Evolutionary conservation across 176 grass and related monocot species (phyloP).

Genomic region (Rhynchospora breviuscula): DNA sequence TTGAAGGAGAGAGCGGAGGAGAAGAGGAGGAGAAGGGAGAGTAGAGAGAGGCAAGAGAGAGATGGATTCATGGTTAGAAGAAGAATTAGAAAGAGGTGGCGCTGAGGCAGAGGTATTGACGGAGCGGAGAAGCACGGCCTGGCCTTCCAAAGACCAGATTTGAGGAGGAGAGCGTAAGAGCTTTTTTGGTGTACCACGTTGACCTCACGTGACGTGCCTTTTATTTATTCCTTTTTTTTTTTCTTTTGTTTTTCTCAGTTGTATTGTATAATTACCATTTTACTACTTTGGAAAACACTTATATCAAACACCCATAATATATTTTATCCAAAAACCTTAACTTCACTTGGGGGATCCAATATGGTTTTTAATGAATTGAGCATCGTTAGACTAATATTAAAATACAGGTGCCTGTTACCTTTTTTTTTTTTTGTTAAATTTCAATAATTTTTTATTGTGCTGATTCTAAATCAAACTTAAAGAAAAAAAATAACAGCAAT

Average conservation of each 20-base stretch:
- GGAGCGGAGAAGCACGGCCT: neutral
- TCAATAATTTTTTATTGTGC: too few relatives aligned
- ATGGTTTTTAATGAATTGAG: too few relatives aligned
- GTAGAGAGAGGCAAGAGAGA: neutral
- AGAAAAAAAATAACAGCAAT: too few relatives aligned
- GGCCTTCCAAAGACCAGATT: neutral
- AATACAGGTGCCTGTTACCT: too few relatives aligned
- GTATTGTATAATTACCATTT: too few relatives aligned
- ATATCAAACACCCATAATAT: too few relatives aligned
- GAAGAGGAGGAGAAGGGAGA: constrained; percentile 17
- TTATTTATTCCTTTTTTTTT: neutral
- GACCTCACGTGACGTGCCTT: neutral
- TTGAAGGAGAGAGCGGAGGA: constrained; percentile 38
- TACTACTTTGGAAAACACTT: too few relatives aligned
- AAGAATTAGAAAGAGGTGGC: neutral
- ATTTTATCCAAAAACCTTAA: too few relatives aligned
- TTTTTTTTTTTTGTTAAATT: too few relatives aligned
- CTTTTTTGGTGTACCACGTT: neutral
- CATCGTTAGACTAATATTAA: too few relatives aligned
- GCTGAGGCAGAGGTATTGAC: neutral
- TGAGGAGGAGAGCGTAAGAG: neutral
- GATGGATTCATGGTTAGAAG: constrained; percentile 6
- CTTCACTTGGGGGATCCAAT: too few relatives aligned
- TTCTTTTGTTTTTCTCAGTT: neutral
- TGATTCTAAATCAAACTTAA: too few relatives aligned